Base-by-base conservation (phyloP, 75 land plant species). In the Pinus tabuliformis region DNA sequence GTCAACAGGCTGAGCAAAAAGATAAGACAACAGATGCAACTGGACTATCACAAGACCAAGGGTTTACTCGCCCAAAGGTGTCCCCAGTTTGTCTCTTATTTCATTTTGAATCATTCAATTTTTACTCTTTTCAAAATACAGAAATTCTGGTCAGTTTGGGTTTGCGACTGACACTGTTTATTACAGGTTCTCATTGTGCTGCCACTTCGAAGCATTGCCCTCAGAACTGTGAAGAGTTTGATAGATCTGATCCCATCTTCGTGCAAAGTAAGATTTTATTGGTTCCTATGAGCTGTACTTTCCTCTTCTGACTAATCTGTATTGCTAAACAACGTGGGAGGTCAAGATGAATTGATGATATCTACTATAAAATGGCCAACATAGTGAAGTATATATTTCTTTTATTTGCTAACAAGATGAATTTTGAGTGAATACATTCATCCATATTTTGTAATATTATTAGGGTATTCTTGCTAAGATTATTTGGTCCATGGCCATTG, bases 1-100 rank as follows among this genome's bases (percentile, higher is more conserved):
- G 66, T 39, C 94, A 84, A 80, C 86, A 82, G 66, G 57, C 52
- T 59, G 73, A 77, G n/a, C 79, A 11, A 75, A 64, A 42, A 12
- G 52, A 60, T 24, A 85, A 70, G 13, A 78, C 70, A 36, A 62
- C 71, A 30, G 80, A 79, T 49, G 49, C 17, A 33, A 76, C 57
- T 58, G 88, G 81, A 71, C 73, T 62, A 37, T 92, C 84, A n/a
- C 91, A 89, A 76, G 99, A 97, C 78, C 98, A 89, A 71, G 99
- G 99, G 5, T 97, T 95, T 83, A 92, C 98, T 75, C 93, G 98
- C 75, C 95, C 99, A 9, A 97, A 95, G 98, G 99, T 97, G 64
- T 5, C 59, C 5, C 26, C 42, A 30, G 3, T 37, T 64, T 71
- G n/a, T 70, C 37, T 49, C 24, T 33, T 61, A 13, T 7, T 36